These are phyloP conservation scores for Gloeostereum incarnatum DNA, from an alignment of 768 basidiomycete species.

Conservation along the genomic window DNA sequence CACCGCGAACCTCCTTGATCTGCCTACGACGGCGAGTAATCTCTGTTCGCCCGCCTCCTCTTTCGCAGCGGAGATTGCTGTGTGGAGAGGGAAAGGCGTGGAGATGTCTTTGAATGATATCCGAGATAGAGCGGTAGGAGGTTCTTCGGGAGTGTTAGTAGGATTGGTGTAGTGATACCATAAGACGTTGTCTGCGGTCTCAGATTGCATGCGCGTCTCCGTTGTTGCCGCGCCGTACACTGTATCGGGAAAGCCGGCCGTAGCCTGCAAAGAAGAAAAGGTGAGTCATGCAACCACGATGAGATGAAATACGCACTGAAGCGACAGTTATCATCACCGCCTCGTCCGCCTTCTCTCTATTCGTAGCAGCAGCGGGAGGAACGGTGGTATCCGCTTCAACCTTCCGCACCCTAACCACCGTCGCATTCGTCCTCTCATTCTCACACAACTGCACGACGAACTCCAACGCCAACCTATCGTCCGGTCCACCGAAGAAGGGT, in stretches of 20 bases:
- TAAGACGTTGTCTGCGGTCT: conserved; percentile 73
- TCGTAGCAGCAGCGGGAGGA: conserved; percentile 16
- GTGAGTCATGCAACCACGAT: background rate
- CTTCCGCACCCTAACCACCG: conserved; percentile 60
- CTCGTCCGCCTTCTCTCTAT: conserved; percentile 22
- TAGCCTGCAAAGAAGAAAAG: conserved; percentile 14
- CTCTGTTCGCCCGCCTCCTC: conserved; percentile 25
- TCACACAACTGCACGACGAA: conserved; percentile 80
- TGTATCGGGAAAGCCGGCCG: conserved; percentile 51
- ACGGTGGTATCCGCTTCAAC: conserved; percentile 10
- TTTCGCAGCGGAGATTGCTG: no score
- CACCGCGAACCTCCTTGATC: conserved; percentile 64
- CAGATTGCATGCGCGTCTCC: conserved; percentile 62
- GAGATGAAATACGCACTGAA: conserved; percentile 27
- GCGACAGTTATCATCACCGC: conserved; percentile 32
- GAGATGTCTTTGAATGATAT: conserved; percentile 52
- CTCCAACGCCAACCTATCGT: conserved; percentile 81
- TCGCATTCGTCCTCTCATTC: conserved; percentile 60
- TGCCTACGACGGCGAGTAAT: conserved; percentile 48
- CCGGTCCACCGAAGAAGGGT: conserved; percentile 92
- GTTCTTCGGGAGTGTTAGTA: conserved; percentile 6
- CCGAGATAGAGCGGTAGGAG: conserved; percentile 34
- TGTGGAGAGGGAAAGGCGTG: conserved; percentile 52
- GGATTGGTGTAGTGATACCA: conserved; percentile 56
- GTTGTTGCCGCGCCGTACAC: conserved; percentile 59